Base-by-base conservation (phyloP, 2,329 filamentous ascomycete genomes). In the Aspergillus brunneoviolaceus region DNA sequence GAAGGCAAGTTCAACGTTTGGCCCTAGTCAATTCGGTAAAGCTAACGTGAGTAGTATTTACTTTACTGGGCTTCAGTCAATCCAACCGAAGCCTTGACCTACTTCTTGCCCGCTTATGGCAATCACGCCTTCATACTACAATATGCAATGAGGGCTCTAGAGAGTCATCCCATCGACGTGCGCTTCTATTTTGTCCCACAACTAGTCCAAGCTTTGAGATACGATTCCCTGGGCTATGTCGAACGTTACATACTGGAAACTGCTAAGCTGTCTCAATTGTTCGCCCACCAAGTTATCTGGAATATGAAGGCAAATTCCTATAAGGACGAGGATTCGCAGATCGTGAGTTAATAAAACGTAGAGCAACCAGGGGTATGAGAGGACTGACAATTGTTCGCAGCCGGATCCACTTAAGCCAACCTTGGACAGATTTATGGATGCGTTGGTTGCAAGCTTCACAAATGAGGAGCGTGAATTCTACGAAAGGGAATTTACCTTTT, bases 271-370 rank as follows among this genome's bases (percentile, higher is more conserved):
- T 98, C 95, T n/a, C 95, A 98, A 75, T 80, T 98, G 9, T 99
- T 99, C 76, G 94, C 96, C 2, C 96, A 99, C 75, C 95, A 99
- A 71, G 98, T 99, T 67, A 99, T 99, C 72, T 99, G 96, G 95
- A 99, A 99, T 74, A 99, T 99, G 89, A 99, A 98, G 75, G 95
- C 95, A 33, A 99, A 99, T 75, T 91, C 93, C 1, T 99, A 91
- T 83, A 99, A 97, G 75, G 96, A 99, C 66, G 94, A 99, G 69
- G 92, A 97, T 67, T 93, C 89, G 14, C 87, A 89, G 69, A 85
- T 96, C 64, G 88, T 91, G 80, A 82, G 87, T 68, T 16, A 4
- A 29, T 21, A 31, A 27, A 39, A 2, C 16, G 19, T 25, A 0
- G 21, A 25, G 29, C 27, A 3, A 5, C 35, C 11, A 9, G 7